Conservation (phyloP, 2,329 filamentous ascomycete species). For the Hymenoscyphus linearis region DNA sequence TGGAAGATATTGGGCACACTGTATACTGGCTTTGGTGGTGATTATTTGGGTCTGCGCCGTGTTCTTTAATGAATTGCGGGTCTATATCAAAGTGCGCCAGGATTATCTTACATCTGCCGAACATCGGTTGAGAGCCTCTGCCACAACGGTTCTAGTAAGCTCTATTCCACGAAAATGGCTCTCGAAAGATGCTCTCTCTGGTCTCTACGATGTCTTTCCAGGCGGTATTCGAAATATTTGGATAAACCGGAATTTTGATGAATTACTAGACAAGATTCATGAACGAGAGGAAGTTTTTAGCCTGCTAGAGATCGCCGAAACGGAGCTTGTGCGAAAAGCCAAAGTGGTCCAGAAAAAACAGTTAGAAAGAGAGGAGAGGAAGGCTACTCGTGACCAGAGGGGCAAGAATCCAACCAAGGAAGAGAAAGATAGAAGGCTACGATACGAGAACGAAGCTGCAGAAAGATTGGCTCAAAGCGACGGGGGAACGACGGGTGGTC, state of each 20-base stretch:
- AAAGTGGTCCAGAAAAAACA: conserved; percentile 75
- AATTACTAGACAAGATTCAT: conserved; percentile 78
- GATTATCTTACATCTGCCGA: conserved; percentile 92
- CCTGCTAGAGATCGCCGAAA: conserved; percentile 75
- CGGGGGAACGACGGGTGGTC: conserved; percentile 45
- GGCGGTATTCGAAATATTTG: conserved; percentile 93
- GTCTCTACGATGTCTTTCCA: conserved; percentile 91
- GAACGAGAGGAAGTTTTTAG: conserved; percentile 65
- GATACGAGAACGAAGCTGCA: conserved; percentile 37
- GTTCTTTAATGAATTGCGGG: conserved; percentile 77
- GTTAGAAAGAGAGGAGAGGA: conserved; percentile 34
- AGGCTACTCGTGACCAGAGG: conserved; percentile 47
- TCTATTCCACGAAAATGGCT: conserved; percentile 91
- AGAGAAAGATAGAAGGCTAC: conserved; percentile 32
- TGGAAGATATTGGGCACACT: conserved; percentile 74
- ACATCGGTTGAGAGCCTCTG: conserved; percentile 86
- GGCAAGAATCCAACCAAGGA: conserved; percentile 21
- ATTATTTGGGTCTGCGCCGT: conserved; percentile 82
- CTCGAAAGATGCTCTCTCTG: conserved; percentile 71
- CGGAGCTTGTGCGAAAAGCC: conserved; percentile 72
- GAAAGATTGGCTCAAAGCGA: conserved; percentile 40
- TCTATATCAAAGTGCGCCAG: conserved; percentile 90
- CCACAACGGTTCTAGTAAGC: conserved; percentile 90
- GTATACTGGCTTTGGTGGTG: conserved; percentile 71
- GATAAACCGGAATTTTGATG: conserved; percentile 87